Evolutionary conservation across 257 asterid species (phyloP).

Genomic region (Petunia secreta): DNA sequence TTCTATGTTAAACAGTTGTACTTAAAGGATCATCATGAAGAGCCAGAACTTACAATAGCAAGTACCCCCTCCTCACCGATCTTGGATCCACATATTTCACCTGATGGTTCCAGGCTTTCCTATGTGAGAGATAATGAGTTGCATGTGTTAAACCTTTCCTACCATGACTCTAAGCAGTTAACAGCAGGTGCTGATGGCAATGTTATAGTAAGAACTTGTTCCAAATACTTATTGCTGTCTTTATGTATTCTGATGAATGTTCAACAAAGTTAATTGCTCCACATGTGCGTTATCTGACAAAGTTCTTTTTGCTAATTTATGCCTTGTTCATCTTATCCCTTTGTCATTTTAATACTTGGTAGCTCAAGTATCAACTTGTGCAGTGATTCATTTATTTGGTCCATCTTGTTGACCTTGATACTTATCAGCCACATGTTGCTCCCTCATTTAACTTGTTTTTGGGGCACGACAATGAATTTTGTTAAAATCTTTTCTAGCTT

Average conservation of each 20-base stretch:
- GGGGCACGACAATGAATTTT: neutral
- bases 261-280: neutral
- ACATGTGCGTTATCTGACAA: neutral
- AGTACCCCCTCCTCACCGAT: constrained; percentile 68
- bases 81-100: constrained; percentile 90
- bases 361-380: constrained; percentile 17
- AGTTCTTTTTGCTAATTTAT: constrained; percentile 4
- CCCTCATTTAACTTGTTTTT: neutral
- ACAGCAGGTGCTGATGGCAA: constrained; percentile 71
- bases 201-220: constrained; percentile 53
- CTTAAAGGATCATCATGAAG: constrained; percentile 57
- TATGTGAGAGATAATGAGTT: constrained; percentile 80
- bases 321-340: constrained; percentile 11
- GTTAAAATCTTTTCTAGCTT: neutral
- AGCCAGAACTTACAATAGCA: constrained; percentile 68
- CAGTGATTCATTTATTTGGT: constrained; percentile 5
- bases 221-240: constrained; percentile 2
- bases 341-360: neutral
- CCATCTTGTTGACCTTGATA: neutral
- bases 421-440: neutral
- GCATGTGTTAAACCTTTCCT: constrained; percentile 58
- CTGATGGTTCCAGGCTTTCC: constrained; percentile 86
- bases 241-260: neutral
- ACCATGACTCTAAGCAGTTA: constrained; percentile 62
- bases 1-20: constrained; percentile 61